These are phyloP conservation scores for Lasiosphaeris hirsuta DNA, from an alignment of 495 filamentous ascomycete species.

Conservation along the genomic window DNA sequence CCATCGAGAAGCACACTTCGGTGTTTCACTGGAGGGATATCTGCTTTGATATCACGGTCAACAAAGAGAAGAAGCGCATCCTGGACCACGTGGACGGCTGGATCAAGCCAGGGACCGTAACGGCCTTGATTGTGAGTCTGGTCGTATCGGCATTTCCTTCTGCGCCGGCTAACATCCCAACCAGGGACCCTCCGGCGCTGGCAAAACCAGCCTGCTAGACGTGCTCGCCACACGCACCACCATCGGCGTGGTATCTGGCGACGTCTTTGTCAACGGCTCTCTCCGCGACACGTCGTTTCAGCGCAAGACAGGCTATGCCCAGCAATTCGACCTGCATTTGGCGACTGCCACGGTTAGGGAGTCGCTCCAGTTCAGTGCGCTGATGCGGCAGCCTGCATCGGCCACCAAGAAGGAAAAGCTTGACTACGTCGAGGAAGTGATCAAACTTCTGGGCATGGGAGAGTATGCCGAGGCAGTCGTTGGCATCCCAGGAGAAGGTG, in stretches of 20 bases:
- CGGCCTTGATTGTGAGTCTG: slow-evolving; percentile 62
- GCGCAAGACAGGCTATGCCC: slow-evolving; percentile 72
- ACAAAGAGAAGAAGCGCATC: slow-evolving; percentile 56
- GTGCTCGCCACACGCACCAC: slow-evolving; percentile 66
- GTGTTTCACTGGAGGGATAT: slow-evolving; percentile 70
- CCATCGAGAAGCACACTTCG: slow-evolving; percentile 8
- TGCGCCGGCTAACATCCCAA: neutral
- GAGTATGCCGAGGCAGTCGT: slow-evolving; percentile 76
- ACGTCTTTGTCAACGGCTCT: slow-evolving; percentile 69
- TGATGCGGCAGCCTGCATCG: slow-evolving; percentile 68
- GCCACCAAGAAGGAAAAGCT: slow-evolving; percentile 64
- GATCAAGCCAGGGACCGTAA: slow-evolving; percentile 75
- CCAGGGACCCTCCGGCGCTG: slow-evolving; percentile 71
- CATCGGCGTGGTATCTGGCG: slow-evolving; percentile 65
- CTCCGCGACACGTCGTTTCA: slow-evolving; percentile 65
- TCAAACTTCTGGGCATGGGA: slow-evolving; percentile 74
- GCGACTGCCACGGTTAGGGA: slow-evolving; percentile 76
- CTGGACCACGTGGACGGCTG: slow-evolving; percentile 70
- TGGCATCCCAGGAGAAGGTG: slow-evolving; percentile 65
- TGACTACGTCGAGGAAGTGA: slow-evolving; percentile 77
- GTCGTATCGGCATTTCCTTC: slow-evolving; percentile 54
- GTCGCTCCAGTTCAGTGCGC: slow-evolving; percentile 72
- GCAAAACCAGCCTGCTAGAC: slow-evolving; percentile 63
- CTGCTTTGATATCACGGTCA: slow-evolving; percentile 72
- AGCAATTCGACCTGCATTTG: slow-evolving; percentile 79